Base-by-base conservation (phyloP, 2,329 filamentous ascomycete species). In the Curvularia verruculosa region DNA sequence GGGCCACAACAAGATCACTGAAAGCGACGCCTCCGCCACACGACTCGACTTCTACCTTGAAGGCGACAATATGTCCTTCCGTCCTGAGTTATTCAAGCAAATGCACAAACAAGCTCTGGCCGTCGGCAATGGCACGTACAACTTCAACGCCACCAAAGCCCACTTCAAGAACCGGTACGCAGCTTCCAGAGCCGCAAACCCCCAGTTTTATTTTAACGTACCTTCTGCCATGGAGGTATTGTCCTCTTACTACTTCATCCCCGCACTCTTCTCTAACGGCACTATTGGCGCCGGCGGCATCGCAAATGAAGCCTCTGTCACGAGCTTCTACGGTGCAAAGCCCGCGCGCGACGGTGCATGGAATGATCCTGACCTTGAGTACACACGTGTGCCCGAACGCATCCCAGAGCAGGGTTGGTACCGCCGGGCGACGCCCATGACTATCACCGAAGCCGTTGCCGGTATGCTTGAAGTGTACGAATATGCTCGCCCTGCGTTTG, bases 21-120 rank as follows among this genome's bases (percentile, higher is more conserved):
- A 76, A 54, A 71, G 75, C 46, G 74, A 76, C 52, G 70, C 67
- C 40, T 73, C 69, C 2, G 64, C 75, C 13, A 66, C 68, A 0
- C 66, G 73, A 10, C 37, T 49, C 12, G 66, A 68, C 51, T 63
- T 67, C 28, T 71, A 74, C 52, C 36, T 64, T 8, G 59, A 70
- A 28, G 73, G 72, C 5, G 73, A 75, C 49, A 72, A 73, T 56
- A 67, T 70, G 40, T 67, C 58, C 3, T 60, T 66, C 43, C 63
- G 70, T 18, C 58, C 64, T 1, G 61, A 65, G 13, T 56, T 75
- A 2, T 62, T 74, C 29, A 60, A 66, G 45, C 61, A 66, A 28
- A 13, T 66, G 39, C 64, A 66, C 41, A 61, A 66, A 36, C 61
- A 63, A 48, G 64, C 64, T 7, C 52, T 66, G 19, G 55, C 55